phyloP scores from a whole-genome alignment of 2,329 filamentous ascomycete species.

The Aspergillus pseudoglaucus region DNA sequence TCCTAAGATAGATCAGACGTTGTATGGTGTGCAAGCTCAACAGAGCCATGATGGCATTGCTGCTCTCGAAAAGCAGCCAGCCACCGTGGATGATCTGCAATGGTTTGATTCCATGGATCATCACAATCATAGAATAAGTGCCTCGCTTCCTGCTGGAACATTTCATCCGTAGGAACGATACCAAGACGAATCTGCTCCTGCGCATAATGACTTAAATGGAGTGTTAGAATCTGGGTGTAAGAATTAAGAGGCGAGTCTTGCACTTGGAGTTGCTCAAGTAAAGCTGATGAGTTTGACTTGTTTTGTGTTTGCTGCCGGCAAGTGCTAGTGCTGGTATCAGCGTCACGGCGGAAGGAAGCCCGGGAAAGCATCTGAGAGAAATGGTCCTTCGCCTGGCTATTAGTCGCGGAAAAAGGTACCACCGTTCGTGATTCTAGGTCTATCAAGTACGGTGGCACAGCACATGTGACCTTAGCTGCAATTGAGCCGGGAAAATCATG shows the following conservation, averaged over 20 bases:
- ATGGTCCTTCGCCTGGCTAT: conserved; percentile 7
- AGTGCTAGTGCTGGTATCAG: neutral
- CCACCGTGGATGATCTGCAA: conserved; percentile 14
- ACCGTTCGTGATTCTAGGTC: conserved; percentile 10
- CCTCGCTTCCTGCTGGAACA: conserved; percentile 19
- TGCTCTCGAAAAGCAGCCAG: conserved; percentile 7
- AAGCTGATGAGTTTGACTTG: neutral
- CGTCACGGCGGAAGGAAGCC: neutral
- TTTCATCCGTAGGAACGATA: conserved; percentile 16
- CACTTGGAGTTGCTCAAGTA: conserved; percentile 2
- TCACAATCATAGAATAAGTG: conserved; percentile 15
- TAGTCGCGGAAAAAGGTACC: conserved; percentile 15
- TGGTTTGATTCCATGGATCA: conserved; percentile 19
- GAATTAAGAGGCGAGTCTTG: neutral
- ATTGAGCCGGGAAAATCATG: conserved; percentile 11
- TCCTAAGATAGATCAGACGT: too few species aligned
- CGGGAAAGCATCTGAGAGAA: conserved; percentile 9
- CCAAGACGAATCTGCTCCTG: conserved; percentile 10
- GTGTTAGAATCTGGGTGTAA: neutral
- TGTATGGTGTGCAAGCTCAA: neutral
- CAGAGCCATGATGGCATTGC: neutral
- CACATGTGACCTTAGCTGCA: conserved; percentile 9
- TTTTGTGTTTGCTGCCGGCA: neutral
- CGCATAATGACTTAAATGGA: conserved; percentile 13
- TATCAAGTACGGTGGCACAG: conserved; percentile 14